Conservation (phyloP, 495 filamentous ascomycete genomes). For the Penicillium flavigenum region DNA sequence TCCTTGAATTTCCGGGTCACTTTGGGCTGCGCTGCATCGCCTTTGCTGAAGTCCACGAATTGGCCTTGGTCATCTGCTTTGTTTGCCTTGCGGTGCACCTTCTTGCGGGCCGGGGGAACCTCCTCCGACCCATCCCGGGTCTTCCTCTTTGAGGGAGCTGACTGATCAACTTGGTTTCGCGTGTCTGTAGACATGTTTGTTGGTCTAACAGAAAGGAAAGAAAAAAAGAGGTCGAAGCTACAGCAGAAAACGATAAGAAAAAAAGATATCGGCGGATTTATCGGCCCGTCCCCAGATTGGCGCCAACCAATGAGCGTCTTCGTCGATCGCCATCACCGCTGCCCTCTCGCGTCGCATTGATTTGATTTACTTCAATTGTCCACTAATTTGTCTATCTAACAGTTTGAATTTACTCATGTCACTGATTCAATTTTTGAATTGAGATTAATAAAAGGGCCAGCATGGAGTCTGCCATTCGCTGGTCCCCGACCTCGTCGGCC, state of each 20-base stretch:
- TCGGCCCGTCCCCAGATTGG: conserved; percentile 32
- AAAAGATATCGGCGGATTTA: conserved; percentile 30
- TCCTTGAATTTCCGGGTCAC: conserved; percentile 26
- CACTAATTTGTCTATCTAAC: conserved; percentile 17
- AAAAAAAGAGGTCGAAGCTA: conserved; percentile 11
- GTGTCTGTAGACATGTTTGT: conserved; percentile 21
- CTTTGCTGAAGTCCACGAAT: conserved; percentile 15
- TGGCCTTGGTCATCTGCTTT: conserved; percentile 13
- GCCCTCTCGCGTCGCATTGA: conserved; percentile 17
- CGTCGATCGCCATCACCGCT: conserved; percentile 25
- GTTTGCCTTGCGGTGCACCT: conserved; percentile 20
- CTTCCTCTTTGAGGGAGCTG: conserved; percentile 34
- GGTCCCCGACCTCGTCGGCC: conserved; percentile 77
- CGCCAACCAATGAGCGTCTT: conserved; percentile 31
- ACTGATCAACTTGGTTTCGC: conserved; percentile 14
- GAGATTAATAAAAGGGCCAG: conserved; percentile 6
- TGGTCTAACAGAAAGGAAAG: not conserved
- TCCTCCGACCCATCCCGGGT: conserved; percentile 30
- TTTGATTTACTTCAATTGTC: conserved; percentile 10
- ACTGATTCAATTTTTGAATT: conserved; percentile 2
- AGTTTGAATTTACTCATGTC: not conserved
- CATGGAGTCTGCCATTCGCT: conserved; percentile 77
- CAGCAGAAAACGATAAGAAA: conserved; percentile 23
- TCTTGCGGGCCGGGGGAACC: conserved; percentile 22
- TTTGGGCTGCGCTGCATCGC: conserved; percentile 19